Percentiles rank a stretch among this genome's conserved stretches.
Evolutionary conservation across 768 basidiomycete species (phyloP).

Genomic region (Lanmaoa rubissima): DNA sequence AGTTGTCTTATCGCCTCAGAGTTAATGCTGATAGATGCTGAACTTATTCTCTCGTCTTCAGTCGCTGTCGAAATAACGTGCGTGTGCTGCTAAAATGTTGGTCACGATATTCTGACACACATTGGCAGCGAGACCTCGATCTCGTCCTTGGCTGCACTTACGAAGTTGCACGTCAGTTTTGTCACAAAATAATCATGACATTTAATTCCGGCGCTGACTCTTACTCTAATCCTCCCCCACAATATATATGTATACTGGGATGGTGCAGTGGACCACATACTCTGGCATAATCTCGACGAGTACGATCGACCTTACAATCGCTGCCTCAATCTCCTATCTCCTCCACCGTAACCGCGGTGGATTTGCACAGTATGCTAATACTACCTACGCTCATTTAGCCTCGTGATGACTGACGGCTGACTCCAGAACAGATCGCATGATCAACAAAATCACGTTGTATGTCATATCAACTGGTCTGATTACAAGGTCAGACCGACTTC

Average conservation of each 20-base stretch:
- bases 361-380: neutral
- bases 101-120: neutral
- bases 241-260: too few relatives aligned
- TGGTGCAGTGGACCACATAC: neutral
- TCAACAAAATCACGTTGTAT: neutral
- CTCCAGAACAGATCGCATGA: neutral
- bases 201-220: neutral
- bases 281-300: neutral
- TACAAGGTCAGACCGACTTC: neutral
- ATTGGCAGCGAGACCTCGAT: neutral
- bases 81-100: neutral
- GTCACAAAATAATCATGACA: neutral
- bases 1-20: neutral
- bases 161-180: neutral
- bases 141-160: neutral
- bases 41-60: neutral
- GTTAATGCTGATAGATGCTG: neutral
- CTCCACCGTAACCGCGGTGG: neutral
- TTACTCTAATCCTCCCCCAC: neutral
- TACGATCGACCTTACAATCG: neutral
- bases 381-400: neutral
- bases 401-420: neutral
- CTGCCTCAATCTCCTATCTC: neutral
- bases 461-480: neutral
- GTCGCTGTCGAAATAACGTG: neutral